phyloP scores from a whole-genome alignment of 2,329 filamentous ascomycete species.

The Pseudogymnoascus sp. region DNA sequence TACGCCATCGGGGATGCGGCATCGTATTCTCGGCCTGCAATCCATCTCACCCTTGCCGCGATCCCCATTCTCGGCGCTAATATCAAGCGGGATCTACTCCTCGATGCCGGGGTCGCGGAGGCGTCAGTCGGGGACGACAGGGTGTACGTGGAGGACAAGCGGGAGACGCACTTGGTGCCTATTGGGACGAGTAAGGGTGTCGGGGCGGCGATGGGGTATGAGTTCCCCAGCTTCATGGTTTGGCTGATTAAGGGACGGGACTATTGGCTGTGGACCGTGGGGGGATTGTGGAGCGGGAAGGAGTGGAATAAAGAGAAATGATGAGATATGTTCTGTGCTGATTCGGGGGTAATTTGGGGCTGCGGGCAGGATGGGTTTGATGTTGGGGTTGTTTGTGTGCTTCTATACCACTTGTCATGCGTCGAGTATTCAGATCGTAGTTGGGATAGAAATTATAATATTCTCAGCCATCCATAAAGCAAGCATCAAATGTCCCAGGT shows the following conservation, averaged over 20 bases:
- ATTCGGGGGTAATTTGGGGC: not conserved
- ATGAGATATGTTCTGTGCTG: constrained; percentile 15
- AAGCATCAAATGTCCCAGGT: not conserved
- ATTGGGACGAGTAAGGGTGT: constrained; percentile 39
- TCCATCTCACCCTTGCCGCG: constrained; percentile 35
- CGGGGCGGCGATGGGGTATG: constrained; percentile 35
- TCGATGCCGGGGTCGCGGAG: constrained; percentile 24
- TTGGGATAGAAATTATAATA: not conserved
- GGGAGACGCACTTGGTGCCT: constrained; percentile 39
- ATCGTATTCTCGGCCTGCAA: constrained; percentile 31
- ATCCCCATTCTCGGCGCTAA: constrained; percentile 39
- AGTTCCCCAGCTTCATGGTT: constrained; percentile 36
- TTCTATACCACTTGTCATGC: not conserved
- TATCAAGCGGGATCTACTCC: constrained; percentile 40
- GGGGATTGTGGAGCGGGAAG: constrained; percentile 40
- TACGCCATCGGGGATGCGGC: constrained; percentile 41
- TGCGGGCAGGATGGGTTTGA: not conserved
- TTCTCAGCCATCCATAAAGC: not conserved
- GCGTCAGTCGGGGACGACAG: constrained; percentile 23
- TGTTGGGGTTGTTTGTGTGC: not conserved
- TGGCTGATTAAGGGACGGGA: constrained; percentile 44
- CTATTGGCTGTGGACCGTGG: constrained; percentile 44
- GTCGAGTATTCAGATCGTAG: not conserved
- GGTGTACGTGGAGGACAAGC: constrained; percentile 34
- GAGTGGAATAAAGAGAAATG: constrained; percentile 43